These are phyloP conservation scores for Rhynchospora breviuscula DNA, from an alignment of 176 grass and related monocot species.

Conservation along the genomic window DNA sequence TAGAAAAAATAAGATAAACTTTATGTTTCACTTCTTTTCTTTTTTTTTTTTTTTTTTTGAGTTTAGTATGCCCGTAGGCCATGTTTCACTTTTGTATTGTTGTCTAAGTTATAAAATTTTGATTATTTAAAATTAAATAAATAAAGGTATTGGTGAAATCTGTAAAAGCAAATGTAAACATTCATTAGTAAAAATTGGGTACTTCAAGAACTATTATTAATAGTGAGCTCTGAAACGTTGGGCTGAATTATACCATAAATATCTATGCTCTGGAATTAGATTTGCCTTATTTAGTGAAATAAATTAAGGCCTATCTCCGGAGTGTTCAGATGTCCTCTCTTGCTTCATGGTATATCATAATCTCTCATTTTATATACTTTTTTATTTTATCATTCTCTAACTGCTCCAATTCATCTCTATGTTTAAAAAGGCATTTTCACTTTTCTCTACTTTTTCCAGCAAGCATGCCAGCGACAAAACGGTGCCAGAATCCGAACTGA, in stretches of 20 bases:
- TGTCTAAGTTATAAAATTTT: no score
- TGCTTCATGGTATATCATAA: neutral
- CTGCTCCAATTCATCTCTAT: neutral
- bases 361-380: neutral
- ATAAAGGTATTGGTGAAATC: no score
- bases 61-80: no score
- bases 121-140: no score
- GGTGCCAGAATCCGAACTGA: neutral
- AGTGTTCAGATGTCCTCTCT: neutral
- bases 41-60: no score
- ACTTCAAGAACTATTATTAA: no score
- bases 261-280: neutral
- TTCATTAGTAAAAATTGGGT: no score
- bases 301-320: neutral
- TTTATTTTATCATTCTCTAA: neutral
- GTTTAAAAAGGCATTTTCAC: neutral
- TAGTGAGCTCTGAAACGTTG: no score
- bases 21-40: no score
- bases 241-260: neutral
- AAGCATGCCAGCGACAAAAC: neutral
- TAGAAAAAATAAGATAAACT: no score
- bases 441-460: neutral
- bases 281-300: slow-evolving; percentile 7
- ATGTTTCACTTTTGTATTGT: no score
- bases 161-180: no score